Evolutionary conservation across 192 early-diverging fungal species (phyloP), one percentile per base, ranked within the genome.

Genomic region (Haplosporangium gracile): DNA sequence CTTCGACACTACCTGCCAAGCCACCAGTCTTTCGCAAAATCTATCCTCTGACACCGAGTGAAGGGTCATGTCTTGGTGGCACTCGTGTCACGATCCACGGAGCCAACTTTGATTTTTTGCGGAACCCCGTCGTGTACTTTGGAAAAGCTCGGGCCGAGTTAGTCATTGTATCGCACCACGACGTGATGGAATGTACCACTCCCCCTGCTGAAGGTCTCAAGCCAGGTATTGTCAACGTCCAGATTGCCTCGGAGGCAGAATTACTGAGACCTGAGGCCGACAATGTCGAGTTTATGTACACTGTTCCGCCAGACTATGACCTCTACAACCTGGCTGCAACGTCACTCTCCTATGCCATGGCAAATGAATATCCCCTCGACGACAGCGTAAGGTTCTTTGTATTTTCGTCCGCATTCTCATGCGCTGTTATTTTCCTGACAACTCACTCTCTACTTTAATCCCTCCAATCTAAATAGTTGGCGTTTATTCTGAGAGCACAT

Each of bases 101-200:
- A 20, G 77, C 82, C 42, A 65, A 85, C 40, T 85, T 85, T 79
- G 82, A 85, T 22, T 15, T 71, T 15, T 69, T 85, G 68, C 77
- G 79, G 49, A 85, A 85, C 43, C 82, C 82, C 26, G 77, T 79
- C 5, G 82, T 85, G 22, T 85, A 51, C 57, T 85, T 85, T 72
- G 82, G 82, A 22, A 79, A 85, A 45, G 68, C 65, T 6, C 82
- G 51, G 18, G 82, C 82, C 13, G 82, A 85, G 39, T 55, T 85
- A 1, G 82, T 85, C 49, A 79, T 74, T 22, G 79, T 85, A 0
- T 85, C 82, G 1, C 82, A 85, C 40, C 82, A 85, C 53, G 82
- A 85, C 70, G 82, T 85, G 32, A 85, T 85, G 82, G 82, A 85
- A 51, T 85, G 82, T 36, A 85, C 82, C 2, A 85, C 82, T 8